phyloP scores from a whole-genome alignment of 2,329 filamentous ascomycete species.

The Nigrospora osmanthi region DNA sequence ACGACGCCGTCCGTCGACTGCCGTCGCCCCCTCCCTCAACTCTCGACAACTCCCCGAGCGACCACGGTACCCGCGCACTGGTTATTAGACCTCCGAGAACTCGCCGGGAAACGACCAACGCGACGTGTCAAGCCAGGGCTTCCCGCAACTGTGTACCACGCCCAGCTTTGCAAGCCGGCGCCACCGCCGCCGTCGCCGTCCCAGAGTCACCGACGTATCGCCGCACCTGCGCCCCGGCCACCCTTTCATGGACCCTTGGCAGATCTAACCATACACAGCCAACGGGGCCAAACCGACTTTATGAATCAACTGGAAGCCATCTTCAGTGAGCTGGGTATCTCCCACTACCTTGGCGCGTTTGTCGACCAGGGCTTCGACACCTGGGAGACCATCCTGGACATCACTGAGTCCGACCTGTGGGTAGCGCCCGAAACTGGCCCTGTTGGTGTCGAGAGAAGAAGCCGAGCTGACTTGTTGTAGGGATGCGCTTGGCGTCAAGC shows the following conservation, averaged over 20 bases:
- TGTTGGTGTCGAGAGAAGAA: background rate
- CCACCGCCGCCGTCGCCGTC: too few relatives aligned
- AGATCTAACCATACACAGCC: background rate
- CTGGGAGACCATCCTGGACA: conserved; percentile 77
- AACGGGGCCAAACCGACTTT: conserved; percentile 16
- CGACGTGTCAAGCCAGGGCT: too few relatives aligned
- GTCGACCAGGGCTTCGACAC: conserved; percentile 76
- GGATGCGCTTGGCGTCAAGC: conserved; percentile 67
- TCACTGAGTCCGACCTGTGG: conserved; percentile 77
- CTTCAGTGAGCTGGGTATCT: conserved; percentile 68
- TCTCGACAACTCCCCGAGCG: too few relatives aligned
- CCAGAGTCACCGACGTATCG: too few relatives aligned
- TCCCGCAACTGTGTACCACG: too few relatives aligned
- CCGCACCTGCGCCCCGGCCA: too few relatives aligned
- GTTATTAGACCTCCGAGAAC: too few relatives aligned
- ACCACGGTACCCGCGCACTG: too few relatives aligned
- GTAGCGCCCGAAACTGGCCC: conserved; percentile 17
- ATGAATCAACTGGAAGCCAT: conserved; percentile 59
- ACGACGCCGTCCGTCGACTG: too few relatives aligned
- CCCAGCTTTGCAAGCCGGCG: too few relatives aligned
- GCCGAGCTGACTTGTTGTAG: conserved; percentile 28
- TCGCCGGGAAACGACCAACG: too few relatives aligned
- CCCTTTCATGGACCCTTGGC: background rate
- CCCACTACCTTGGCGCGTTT: conserved; percentile 68
- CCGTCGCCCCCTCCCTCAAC: too few relatives aligned